These are phyloP conservation scores for Cytospora schulzeri DNA, from an alignment of 2,329 filamentous ascomycete genomes.

Conservation along the genomic window DNA sequence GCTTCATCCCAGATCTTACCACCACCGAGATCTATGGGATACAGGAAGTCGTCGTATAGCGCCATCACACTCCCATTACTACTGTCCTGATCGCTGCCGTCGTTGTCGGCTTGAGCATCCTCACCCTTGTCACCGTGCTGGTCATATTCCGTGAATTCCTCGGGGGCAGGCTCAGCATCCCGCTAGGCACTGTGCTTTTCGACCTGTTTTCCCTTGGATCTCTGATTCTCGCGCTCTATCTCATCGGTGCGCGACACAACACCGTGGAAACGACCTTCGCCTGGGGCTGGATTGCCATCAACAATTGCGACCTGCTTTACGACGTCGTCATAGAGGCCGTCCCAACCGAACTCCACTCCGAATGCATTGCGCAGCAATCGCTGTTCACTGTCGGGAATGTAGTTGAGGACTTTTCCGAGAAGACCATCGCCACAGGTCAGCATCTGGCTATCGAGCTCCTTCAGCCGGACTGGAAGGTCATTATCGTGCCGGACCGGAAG, in stretches of 20 bases:
- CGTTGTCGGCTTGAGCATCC: constrained; percentile 2
- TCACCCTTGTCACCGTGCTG: background rate
- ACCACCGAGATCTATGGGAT: background rate
- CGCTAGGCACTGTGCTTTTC: constrained; percentile 13
- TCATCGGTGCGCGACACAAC: constrained; percentile 30
- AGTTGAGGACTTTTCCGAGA: constrained; percentile 39
- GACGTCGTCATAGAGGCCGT: constrained; percentile 37
- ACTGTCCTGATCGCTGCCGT: too few species aligned
- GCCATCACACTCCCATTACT: too few species aligned
- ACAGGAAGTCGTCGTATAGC: too few species aligned
- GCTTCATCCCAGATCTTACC: background rate
- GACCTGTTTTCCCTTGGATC: constrained; percentile 19
- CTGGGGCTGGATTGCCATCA: constrained; percentile 42
- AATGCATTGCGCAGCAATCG: constrained; percentile 37
- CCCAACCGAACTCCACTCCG: constrained; percentile 43
- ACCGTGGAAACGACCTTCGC: constrained; percentile 46
- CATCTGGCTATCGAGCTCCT: constrained; percentile 35
- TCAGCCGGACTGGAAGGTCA: constrained; percentile 22
- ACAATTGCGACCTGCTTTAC: constrained; percentile 37
- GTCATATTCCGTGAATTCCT: constrained; percentile 15
- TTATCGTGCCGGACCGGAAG: constrained; percentile 23
- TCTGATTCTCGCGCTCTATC: background rate
- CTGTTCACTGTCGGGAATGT: constrained; percentile 36
- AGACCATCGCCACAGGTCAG: constrained; percentile 41
- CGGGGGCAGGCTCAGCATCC: background rate